Evolutionary conservation across 2,329 filamentous ascomycete genomes (phyloP), one percentile per base, ranked within the genome.

Genomic region (Fusarium temperatum): DNA sequence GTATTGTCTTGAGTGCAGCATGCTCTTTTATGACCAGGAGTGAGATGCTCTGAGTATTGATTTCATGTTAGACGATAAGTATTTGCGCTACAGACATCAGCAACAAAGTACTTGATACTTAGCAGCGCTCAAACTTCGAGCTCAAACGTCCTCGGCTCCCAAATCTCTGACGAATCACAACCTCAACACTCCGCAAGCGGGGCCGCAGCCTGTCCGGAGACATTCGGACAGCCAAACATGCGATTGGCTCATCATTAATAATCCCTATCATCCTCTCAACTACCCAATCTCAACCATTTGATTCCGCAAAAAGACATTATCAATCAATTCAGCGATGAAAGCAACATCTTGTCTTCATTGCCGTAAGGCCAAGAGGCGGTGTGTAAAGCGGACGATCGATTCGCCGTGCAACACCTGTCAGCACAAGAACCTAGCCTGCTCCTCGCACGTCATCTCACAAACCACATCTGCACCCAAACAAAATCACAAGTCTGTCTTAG

Each of bases 31-130:
- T 8, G 45, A 8, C 26, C 20, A 28, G 26, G 5, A 11, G 10
- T 28, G 13, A 32, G 14, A 44, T 42, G 0, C 6, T 2, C 8
- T 12, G 4, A 3, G 10, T 8, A 15, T 42, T 9, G 32, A 15
- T 15, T 18, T 0, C 0, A 51, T 24, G 26, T 39, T 53, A 8
- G 8, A 14, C 1, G 2, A 2, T 1, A 41, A 15, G 57, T 60
- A n/a, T 3, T 5, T 14, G 6, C 6, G 1, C 9, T 6, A 2
- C 15, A 14, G 2, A 17, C 3, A 7, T 11, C 0, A 3, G 18
- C 0, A 2, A 4, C 3, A 1, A 6, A 7, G 8, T 41, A 53
- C 57, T 18, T 32, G 1, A 20, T 26, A 0, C 6, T 2, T 26
- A 60, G 15, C 45, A 53, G 4, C 20, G 1, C 15, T 3, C 1